Base-by-base conservation (phyloP, 2,329 filamentous ascomycete genomes). In the Xylariaceae sp. region DNA sequence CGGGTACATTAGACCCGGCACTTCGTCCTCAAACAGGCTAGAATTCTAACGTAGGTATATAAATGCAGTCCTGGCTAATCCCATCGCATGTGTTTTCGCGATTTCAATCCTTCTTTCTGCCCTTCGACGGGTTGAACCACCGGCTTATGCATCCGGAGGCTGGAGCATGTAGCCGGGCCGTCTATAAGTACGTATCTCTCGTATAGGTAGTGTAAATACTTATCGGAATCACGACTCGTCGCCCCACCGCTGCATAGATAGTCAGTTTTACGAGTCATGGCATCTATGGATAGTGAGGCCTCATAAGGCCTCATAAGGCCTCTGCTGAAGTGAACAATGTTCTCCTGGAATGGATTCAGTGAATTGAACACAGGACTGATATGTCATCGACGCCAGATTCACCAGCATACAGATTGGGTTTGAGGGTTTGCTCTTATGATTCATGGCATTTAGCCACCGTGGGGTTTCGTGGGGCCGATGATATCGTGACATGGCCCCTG, bases 161-260 rank as follows among this genome's bases (percentile, higher is more conserved):
- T 59, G 57, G 57, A 57, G 55, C 57, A 41, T 40, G 29, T 52
- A 49, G 45, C 49, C 44, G 16, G 19, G 46, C 50, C 43, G 21
- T 34, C 36, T 29, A 9, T 26, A n/a, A n/a, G 37, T 16, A 16
- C 29, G 16, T 19, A 16, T 40, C 37, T 21, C n/a, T n/a, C n/a
- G n/a, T n/a, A n/a, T n/a, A n/a, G n/a, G n/a, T n/a, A n/a, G n/a
- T n/a, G n/a, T n/a, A n/a, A n/a, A n/a, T n/a, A n/a, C n/a, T n/a
- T n/a, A n/a, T n/a, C n/a, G n/a, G n/a, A n/a, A 36, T 51, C 47
- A 34, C 18, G 15, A n/a, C 45, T 48, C 18, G 13, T 22, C 8
- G 26, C 26, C 26, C 5, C 26, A 8, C 26, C 26, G 8, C 8
- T 26, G 26, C 26, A 26, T 26, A 26, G 4, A 8, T 26, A 26